Percentiles rank a stretch among this genome's conserved stretches.
Conservation (phyloP, 1,139 yeast genomes). For the Ashbya aceris region DNA sequence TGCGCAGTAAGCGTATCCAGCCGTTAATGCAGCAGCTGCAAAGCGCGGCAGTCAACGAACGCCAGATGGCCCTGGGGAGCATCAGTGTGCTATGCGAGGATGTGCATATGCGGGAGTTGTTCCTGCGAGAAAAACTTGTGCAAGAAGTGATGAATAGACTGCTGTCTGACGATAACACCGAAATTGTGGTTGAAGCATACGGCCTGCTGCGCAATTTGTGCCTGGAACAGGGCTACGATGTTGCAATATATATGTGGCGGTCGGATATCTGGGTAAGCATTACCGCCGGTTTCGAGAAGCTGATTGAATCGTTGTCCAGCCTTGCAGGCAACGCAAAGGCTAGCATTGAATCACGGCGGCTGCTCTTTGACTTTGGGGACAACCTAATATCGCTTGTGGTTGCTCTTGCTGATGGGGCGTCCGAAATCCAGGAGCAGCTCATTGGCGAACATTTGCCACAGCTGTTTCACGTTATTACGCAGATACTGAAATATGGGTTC, state of each 20-base stretch:
- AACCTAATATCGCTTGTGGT: conserved; percentile 62
- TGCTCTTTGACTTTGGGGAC: conserved; percentile 61
- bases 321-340: conserved; percentile 29
- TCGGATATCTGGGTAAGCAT: conserved; percentile 62
- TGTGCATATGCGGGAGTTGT: conserved; percentile 45
- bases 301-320: conserved; percentile 39
- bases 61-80: conserved; percentile 69
- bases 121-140: conserved; percentile 64
- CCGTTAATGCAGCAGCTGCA: conserved; percentile 61
- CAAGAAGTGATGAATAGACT: conserved; percentile 55
- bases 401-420: conserved; percentile 58
- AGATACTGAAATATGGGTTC: conserved; percentile 31
- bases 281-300: conserved; percentile 41
- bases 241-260: conserved; percentile 68
- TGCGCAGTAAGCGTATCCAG: conserved; percentile 48
- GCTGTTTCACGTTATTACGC: conserved; percentile 37
- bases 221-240: conserved; percentile 84
- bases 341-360: conserved; percentile 27
- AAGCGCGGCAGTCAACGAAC: conserved; percentile 59
- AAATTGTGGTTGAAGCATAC: conserved; percentile 67
- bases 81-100: conserved; percentile 68
- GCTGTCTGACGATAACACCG: conserved; percentile 59
- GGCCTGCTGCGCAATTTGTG: conserved; percentile 75
- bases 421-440: conserved; percentile 48
- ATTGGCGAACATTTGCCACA: conserved; percentile 31